Conservation (phyloP, 768 basidiomycete species). For the Suillus lakei region DNA sequence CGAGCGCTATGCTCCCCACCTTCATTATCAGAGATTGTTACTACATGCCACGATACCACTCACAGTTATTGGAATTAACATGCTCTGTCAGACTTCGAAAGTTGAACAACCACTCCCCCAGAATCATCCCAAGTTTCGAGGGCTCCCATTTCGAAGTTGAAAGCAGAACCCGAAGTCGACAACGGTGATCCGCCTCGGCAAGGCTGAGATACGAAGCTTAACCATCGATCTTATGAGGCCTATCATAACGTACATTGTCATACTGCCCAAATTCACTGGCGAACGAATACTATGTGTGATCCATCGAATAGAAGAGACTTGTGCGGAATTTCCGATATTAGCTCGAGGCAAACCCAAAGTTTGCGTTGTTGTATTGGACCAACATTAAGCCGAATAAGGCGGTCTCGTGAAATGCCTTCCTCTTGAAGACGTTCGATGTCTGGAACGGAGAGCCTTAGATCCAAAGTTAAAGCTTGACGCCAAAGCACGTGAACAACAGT, state of each 20-base stretch:
- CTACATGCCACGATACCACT: background rate
- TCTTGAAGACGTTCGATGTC: background rate
- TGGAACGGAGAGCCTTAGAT: no score
- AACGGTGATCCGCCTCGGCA: background rate
- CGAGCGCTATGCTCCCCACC: background rate
- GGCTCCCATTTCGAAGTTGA: background rate
- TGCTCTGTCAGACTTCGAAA: background rate
- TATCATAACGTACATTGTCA: background rate
- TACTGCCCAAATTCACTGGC: background rate
- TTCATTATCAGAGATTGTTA: background rate
- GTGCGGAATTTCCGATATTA: background rate
- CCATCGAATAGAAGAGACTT: background rate
- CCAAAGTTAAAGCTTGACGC: background rate
- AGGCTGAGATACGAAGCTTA: background rate
- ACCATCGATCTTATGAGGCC: background rate
- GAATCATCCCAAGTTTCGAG: background rate
- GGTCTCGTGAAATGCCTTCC: background rate
- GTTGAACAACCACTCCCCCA: background rate
- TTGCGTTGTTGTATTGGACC: no score
- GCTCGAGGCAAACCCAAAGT: background rate
- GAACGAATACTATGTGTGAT: background rate
- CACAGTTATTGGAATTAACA: background rate
- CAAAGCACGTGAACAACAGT: background rate
- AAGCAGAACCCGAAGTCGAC: background rate
- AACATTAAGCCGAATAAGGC: background rate